Conservation (phyloP, 176 grass and related monocot species). For the Neostapfia colusana region DNA sequence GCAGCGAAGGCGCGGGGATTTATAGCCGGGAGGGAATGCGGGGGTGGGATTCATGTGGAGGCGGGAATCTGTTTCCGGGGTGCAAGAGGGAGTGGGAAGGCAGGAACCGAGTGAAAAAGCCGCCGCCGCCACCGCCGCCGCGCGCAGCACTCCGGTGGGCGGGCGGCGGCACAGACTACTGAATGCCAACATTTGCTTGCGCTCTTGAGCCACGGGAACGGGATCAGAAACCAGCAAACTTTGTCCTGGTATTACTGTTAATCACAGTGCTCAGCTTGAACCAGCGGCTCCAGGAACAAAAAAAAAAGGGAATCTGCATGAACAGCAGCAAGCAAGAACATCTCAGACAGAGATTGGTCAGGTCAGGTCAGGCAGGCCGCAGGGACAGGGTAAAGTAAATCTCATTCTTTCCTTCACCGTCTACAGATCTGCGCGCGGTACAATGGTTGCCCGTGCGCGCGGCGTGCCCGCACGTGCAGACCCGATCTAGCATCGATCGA, state of each 20-base stretch:
- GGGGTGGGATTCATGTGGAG: background rate
- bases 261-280: too few species aligned
- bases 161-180: background rate
- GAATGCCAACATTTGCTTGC: background rate
- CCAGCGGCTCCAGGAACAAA: too few species aligned
- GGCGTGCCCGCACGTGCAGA: slow-evolving; percentile 11
- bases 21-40: slow-evolving; percentile 16
- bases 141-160: background rate
- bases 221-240: background rate
- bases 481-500: background rate
- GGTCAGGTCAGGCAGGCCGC: too few species aligned
- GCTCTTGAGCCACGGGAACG: too few species aligned
- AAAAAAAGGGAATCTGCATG: background rate
- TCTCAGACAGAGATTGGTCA: background rate
- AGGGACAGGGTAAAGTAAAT: background rate
- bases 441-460: background rate
- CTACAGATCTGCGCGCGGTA: background rate
- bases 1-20: slow-evolving; percentile 18
- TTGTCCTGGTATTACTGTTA: too few species aligned
- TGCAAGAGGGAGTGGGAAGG: background rate
- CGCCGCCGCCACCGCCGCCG: background rate
- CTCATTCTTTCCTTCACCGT: background rate
- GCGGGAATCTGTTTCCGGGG: slow-evolving; percentile 18
- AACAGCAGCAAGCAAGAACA: background rate
- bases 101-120: background rate